Percentiles rank a stretch among this genome's conserved stretches.
phyloP scores from a whole-genome alignment of 192 early-diverging fungal species.

The Coemansia javaensis region DNA sequence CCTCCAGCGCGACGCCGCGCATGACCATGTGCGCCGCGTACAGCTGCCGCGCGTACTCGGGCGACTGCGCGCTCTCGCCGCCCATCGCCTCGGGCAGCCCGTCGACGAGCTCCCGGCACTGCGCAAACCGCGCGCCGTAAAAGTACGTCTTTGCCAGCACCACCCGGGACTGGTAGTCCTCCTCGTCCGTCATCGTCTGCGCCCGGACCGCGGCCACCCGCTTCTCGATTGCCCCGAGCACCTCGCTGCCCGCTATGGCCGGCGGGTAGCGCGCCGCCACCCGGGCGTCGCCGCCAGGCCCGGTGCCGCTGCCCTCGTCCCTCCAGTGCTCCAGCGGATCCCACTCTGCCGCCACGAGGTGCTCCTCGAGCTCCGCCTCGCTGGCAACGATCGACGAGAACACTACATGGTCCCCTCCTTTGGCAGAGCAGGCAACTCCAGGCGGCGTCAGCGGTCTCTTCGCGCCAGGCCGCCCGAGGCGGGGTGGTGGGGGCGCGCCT shows the following conservation, averaged over 20 bases:
- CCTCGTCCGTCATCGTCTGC: conserved; percentile 31
- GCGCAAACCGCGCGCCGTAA: conserved; percentile 48
- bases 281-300: background rate
- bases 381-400: conserved; percentile 28
- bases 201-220: conserved; percentile 12
- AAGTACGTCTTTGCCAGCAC: conserved; percentile 60
- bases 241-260: conserved; percentile 22
- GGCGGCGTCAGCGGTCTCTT: background rate
- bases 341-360: conserved; percentile 25
- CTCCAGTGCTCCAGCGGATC: conserved; percentile 36
- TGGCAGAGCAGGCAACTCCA: background rate
- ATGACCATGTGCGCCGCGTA: conserved; percentile 55
- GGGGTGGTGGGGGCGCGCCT: no score
- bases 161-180: conserved; percentile 36
- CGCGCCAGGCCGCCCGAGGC: no score
- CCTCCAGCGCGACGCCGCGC: conserved; percentile 48
- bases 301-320: conserved; percentile 13
- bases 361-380: conserved; percentile 47
- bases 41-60: conserved; percentile 59
- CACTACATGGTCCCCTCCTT: conserved; percentile 13
- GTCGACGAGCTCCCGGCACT: conserved; percentile 27
- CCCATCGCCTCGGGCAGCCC: conserved; percentile 30
- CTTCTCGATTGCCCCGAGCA: conserved; percentile 21
- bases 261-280: conserved; percentile 22
- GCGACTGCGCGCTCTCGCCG: conserved; percentile 38